These are phyloP conservation scores for Diaporthe sp. DNA, from an alignment of 2,329 filamentous ascomycete species.

Conservation along the genomic window DNA sequence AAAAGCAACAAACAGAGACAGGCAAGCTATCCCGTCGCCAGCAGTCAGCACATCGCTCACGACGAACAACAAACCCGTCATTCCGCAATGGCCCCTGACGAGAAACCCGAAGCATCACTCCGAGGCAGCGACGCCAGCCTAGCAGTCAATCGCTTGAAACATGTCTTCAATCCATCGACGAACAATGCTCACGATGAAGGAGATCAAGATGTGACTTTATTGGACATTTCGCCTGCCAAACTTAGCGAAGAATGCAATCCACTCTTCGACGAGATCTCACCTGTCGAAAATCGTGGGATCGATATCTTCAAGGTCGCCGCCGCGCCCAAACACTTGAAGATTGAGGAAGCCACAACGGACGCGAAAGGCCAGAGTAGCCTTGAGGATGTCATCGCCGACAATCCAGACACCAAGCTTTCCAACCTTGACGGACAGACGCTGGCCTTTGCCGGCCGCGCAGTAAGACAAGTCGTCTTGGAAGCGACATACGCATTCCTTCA, in stretches of 20 bases:
- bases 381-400: slow-evolving; percentile 18
- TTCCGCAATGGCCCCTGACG: not conserved
- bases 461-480: slow-evolving; percentile 36
- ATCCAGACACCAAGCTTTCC: slow-evolving; percentile 19
- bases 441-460: slow-evolving; percentile 18
- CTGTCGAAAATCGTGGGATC: slow-evolving; percentile 4
- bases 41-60: not conserved
- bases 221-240: slow-evolving; percentile 17
- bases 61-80: not conserved
- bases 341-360: not conserved
- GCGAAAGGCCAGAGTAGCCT: not conserved
- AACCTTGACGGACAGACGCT: slow-evolving; percentile 26
- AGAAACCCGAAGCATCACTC: not conserved
- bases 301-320: slow-evolving; percentile 20
- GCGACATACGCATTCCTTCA: slow-evolving; percentile 32
- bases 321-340: not conserved
- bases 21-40: not conserved
- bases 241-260: not conserved
- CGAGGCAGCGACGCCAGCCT: not conserved
- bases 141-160: not conserved
- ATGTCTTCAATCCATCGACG: slow-evolving; percentile 27
- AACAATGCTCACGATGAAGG: slow-evolving; percentile 32
- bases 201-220: slow-evolving; percentile 22
- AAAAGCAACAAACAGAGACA: not conserved
- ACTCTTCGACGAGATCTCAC: not conserved